These are phyloP conservation scores for Cnidoscolus chayamansa DNA, from an alignment of 441 rosid genomes.

Conservation along the genomic window DNA sequence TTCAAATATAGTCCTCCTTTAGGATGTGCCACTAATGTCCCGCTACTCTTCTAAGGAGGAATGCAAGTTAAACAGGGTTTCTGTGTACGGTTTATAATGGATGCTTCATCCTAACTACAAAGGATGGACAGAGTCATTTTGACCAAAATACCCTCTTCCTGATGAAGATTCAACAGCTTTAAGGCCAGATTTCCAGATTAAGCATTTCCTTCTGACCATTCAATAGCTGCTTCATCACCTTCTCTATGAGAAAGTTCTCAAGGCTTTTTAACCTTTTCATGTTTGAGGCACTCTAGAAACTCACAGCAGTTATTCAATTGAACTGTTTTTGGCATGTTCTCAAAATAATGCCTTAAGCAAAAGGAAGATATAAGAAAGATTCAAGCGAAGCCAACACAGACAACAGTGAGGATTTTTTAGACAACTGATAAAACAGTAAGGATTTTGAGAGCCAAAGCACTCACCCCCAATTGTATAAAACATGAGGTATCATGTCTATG, in stretches of 20 bases:
- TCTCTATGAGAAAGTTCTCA: not conserved
- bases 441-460: slow-evolving; percentile 18
- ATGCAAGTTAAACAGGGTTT: slow-evolving; percentile 5
- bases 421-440: not conserved
- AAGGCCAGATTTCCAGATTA: not conserved
- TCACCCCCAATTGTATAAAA: slow-evolving; percentile 91
- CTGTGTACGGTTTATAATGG: not conserved
- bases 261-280: slow-evolving; percentile 5
- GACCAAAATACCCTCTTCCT: not conserved
- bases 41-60: not conserved
- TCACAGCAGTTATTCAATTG: not conserved
- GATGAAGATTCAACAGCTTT: not conserved
- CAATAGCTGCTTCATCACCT: not conserved
- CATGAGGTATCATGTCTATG: slow-evolving; percentile 91
- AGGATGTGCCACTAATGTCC: not conserved
- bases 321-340: slow-evolving; percentile 3
- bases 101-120: not conserved
- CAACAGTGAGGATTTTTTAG: too few relatives aligned
- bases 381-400: slow-evolving; percentile 5
- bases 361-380: not conserved
- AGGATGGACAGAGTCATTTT: not conserved
- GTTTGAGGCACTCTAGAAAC: slow-evolving; percentile 1
- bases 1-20: not conserved
- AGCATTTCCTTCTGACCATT: not conserved
- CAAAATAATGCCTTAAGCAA: not conserved